phyloP scores from a whole-genome alignment of 208 protist species.

The Tritrichomonas musculus region DNA sequence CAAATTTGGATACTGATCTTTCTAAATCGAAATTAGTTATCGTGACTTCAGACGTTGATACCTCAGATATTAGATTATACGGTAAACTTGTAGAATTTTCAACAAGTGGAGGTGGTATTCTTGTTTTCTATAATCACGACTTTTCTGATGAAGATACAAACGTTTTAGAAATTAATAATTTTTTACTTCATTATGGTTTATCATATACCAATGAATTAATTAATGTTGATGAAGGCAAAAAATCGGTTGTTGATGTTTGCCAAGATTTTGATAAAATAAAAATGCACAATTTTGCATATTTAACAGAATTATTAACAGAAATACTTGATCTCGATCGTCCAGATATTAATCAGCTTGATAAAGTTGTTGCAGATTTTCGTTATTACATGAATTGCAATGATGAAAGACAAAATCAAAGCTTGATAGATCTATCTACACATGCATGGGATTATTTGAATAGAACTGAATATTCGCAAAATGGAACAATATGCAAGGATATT shows the following conservation, averaged over 20 bases:
- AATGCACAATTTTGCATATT: too few species aligned
- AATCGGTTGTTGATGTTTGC: too few species aligned
- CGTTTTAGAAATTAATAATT: neutral
- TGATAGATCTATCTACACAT: too few species aligned
- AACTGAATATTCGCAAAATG: neutral
- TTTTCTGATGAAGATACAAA: neutral
- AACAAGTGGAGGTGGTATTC: neutral
- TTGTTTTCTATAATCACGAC: neutral
- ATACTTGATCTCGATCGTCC: neutral
- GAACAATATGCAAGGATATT: neutral
- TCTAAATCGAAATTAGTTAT: neutral
- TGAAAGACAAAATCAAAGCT: too few species aligned
- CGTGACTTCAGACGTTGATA: neutral
- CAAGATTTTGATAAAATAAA: too few species aligned
- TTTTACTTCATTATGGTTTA: constrained; percentile 30
- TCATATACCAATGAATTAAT: neutral
- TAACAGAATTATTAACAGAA: too few species aligned
- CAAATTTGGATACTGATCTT: neutral
- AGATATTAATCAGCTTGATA: neutral
- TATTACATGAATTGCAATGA: too few species aligned
- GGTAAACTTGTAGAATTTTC: neutral
- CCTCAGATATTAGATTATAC: neutral
- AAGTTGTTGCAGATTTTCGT: neutral
- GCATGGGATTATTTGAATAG: neutral
- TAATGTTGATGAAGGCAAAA: too few species aligned